These are phyloP conservation scores for Aphanoascus verrucosus DNA, from an alignment of 2,329 filamentous ascomycete species.

Conservation along the genomic window DNA sequence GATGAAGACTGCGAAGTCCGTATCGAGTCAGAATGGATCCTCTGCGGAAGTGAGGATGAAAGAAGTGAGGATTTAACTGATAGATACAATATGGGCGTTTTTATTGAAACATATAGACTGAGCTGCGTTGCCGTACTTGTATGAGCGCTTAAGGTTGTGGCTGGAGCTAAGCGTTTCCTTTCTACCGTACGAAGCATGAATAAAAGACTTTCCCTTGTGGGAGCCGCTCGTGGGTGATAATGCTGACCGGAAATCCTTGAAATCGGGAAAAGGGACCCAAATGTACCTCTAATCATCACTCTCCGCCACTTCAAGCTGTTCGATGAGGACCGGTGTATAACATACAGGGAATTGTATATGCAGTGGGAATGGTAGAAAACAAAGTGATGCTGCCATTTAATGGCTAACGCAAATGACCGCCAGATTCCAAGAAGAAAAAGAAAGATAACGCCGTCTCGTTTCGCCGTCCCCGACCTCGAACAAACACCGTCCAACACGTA, in stretches of 20 bases:
- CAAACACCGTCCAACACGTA: slow-evolving; percentile 3
- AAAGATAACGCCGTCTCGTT: slow-evolving; percentile 6
- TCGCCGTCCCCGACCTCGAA: slow-evolving; percentile 7
- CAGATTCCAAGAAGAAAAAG: slow-evolving; percentile 8
- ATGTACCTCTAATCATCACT: neutral
- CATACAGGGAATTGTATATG: neutral
- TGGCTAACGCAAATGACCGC: neutral
- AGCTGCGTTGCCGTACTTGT: neutral
- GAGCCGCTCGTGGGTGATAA: neutral
- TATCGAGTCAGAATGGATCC: neutral
- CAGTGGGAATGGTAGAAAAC: neutral
- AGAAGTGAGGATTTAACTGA: slow-evolving; percentile 12
- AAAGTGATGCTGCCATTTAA: neutral
- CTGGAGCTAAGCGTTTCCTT: too few relatives aligned
- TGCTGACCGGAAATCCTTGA: neutral
- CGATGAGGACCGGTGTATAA: neutral
- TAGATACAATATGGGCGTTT: neutral
- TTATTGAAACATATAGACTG: neutral
- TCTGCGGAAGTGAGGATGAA: slow-evolving; percentile 11
- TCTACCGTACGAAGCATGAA: too few relatives aligned
- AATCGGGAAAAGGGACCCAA: neutral
- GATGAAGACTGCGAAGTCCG: slow-evolving; percentile 19
- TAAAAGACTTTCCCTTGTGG: neutral
- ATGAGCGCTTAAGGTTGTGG: too few relatives aligned
- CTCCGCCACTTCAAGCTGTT: neutral